These are phyloP conservation scores for Royoungia palumana DNA, from an alignment of 768 basidiomycete genomes.

Conservation along the genomic window DNA sequence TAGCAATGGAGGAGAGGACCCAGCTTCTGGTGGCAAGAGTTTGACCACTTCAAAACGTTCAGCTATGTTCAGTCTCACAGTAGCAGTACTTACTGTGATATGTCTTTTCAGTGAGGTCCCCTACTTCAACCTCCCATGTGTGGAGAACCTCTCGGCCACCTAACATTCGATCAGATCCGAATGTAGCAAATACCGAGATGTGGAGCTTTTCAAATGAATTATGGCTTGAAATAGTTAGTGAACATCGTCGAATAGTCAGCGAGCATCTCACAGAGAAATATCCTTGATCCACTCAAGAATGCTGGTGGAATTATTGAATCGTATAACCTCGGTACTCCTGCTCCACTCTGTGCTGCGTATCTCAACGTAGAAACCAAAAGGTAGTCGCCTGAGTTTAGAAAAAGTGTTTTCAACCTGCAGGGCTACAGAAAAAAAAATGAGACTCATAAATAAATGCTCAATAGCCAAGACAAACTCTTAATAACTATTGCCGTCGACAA, in stretches of 20 bases:
- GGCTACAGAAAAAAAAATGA: no score
- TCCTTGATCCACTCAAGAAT: constrained; percentile 16
- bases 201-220: not conserved
- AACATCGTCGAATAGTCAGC: no score
- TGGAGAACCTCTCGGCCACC: constrained; percentile 9
- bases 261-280: constrained; percentile 4
- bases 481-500: no score
- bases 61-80: no score
- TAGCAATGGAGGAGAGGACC: no score
- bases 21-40: no score
- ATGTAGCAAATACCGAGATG: constrained; percentile 4
- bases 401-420: constrained; percentile 9
- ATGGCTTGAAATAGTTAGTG: not conserved
- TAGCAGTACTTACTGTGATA: not conserved
- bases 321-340: constrained; percentile 2
- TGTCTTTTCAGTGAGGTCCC: not conserved
- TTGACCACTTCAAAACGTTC: no score
- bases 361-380: constrained; percentile 14
- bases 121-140: not conserved
- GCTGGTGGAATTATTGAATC: not conserved
- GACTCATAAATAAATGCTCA: no score
- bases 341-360: not conserved
- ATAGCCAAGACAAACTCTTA: no score
- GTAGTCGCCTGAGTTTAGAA: constrained; percentile 8
- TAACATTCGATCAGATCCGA: constrained; percentile 10